These are phyloP conservation scores for Kalmanozyma brasiliensis DNA, from an alignment of 1,284 basidiomycete species.

Conservation along the genomic window DNA sequence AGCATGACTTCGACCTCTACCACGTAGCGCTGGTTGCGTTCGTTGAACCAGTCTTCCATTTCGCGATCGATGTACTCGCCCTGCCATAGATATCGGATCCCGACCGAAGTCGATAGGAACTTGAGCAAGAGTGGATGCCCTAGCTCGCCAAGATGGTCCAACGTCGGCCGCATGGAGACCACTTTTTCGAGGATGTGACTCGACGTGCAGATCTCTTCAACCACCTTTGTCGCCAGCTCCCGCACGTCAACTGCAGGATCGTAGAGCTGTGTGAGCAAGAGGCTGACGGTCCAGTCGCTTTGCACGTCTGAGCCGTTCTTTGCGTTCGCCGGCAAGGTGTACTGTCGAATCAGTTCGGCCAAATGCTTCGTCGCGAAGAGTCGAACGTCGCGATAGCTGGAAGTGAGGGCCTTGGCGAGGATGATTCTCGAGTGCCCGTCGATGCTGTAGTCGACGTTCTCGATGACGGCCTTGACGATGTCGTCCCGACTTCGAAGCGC, in stretches of 20 bases:
- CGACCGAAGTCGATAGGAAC: constrained; percentile 92
- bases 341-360: constrained; percentile 70
- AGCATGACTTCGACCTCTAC: constrained; percentile 87
- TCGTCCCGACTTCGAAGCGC: constrained; percentile 91
- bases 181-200: constrained; percentile 86
- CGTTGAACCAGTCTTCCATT: constrained; percentile 92
- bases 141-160: constrained; percentile 93
- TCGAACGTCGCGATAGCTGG: constrained; percentile 69
- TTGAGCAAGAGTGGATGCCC: constrained; percentile 85
- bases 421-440: constrained; percentile 71
- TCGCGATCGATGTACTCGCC: constrained; percentile 92
- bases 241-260: constrained; percentile 90
- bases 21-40: constrained; percentile 83
- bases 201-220: constrained; percentile 88
- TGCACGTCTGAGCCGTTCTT: constrained; percentile 32
- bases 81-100: constrained; percentile 89
- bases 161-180: constrained; percentile 90
- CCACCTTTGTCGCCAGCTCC: constrained; percentile 84
- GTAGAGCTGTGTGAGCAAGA: constrained; percentile 93
- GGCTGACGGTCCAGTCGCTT: constrained; percentile 65
- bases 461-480: constrained; percentile 87
- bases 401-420: constrained; percentile 87
- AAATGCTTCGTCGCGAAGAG: constrained; percentile 88
- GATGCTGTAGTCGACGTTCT: constrained; percentile 77
- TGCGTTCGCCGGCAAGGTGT: constrained; percentile 24